Conservation (phyloP, 108 stramenopile species). For the Pseudonitzschia pungens region DNA sequence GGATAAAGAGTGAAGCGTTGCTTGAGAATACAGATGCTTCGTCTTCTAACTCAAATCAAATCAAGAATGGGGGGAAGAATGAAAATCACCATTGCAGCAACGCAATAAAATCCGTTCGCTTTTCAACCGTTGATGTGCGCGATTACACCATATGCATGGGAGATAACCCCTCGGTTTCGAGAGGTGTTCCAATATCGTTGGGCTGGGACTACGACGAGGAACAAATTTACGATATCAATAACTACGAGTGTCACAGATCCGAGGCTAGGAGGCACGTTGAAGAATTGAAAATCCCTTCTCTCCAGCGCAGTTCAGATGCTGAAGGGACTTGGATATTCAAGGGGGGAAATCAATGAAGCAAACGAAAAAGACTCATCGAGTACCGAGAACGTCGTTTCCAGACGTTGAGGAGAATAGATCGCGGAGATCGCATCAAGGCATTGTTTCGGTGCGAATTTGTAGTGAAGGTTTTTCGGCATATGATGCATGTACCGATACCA, state of each 20-base stretch:
- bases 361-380: not conserved
- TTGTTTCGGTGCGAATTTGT: not conserved
- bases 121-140: constrained; percentile 35
- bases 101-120: constrained; percentile 14
- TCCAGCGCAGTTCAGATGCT: constrained; percentile 12
- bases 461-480: not conserved
- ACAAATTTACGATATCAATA: not conserved
- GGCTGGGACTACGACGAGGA: constrained; percentile 24
- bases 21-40: not conserved
- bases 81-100: not conserved
- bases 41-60: not conserved
- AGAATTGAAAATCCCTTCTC: not conserved
- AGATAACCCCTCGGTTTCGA: constrained; percentile 36
- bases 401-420: constrained; percentile 1
- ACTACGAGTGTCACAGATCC: not conserved
- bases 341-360: constrained; percentile 10
- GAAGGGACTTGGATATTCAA: constrained; percentile 13
- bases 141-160: constrained; percentile 38
- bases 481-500: not conserved
- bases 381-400: not conserved
- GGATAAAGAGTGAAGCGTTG: not conserved
- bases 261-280: not conserved
- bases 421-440: not conserved
- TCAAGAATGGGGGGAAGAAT: not conserved
- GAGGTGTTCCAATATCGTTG: constrained; percentile 30